Percentiles rank a stretch among this genome's conserved stretches.
These are phyloP conservation scores for Blastocladiella britannica DNA, from an alignment of 192 early-diverging fungal genomes.

Conservation along the genomic window DNA sequence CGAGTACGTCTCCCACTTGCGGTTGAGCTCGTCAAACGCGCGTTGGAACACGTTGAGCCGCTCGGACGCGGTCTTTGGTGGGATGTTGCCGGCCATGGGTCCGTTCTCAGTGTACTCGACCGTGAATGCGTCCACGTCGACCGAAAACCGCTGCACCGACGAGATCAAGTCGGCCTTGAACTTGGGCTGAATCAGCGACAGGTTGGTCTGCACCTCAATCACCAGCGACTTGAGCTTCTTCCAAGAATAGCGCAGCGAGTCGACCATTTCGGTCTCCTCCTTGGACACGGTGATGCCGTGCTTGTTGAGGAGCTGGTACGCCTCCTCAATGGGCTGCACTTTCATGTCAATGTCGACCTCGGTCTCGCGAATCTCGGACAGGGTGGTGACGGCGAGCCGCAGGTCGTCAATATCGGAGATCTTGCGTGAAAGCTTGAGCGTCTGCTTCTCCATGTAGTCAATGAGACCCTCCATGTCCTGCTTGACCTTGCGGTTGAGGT, in stretches of 20 bases:
- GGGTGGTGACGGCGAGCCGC: constrained; percentile 33
- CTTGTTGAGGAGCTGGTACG: constrained; percentile 34
- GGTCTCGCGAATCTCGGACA: constrained; percentile 34
- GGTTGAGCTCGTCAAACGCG: constrained; percentile 39
- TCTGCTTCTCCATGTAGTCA: constrained; percentile 45
- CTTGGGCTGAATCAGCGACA: constrained; percentile 38
- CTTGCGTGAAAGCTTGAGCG: constrained; percentile 28
- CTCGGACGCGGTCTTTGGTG: constrained; percentile 44
- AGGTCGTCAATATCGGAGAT: constrained; percentile 44
- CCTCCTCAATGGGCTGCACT: constrained; percentile 40
- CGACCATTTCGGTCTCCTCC: constrained; percentile 77
- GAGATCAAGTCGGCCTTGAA: constrained; percentile 36
- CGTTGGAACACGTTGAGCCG: constrained; percentile 41
- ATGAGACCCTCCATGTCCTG: constrained; percentile 43
- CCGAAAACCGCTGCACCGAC: constrained; percentile 31
- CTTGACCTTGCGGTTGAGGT: constrained; percentile 41
- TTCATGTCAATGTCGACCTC: constrained; percentile 51
- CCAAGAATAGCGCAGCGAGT: constrained; percentile 26
- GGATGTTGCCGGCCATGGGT: constrained; percentile 38
- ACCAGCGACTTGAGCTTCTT: constrained; percentile 40
- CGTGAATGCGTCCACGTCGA: constrained; percentile 39
- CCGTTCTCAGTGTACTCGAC: constrained; percentile 40
- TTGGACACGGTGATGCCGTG: constrained; percentile 61
- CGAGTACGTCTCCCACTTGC: constrained; percentile 45
- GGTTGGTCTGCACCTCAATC: constrained; percentile 35